Percentiles rank a stretch among this genome's conserved stretches.
Conservation (phyloP, 768 basidiomycete species). For the Tricholoma flavovirens region DNA sequence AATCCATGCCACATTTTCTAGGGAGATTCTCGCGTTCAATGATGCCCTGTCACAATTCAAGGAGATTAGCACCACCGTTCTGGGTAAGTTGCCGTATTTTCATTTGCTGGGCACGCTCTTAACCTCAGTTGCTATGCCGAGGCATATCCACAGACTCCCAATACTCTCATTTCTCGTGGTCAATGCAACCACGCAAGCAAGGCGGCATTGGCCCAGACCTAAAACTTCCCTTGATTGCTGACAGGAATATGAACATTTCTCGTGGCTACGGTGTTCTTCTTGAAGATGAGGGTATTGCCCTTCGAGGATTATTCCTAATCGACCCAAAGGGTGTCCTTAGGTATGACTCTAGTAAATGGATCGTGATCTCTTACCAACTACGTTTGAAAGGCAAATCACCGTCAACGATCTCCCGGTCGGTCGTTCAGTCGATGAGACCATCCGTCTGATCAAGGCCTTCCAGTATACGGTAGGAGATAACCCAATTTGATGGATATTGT, state of each 20-base stretch:
- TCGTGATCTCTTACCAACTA: background rate
- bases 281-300: slow-evolving; percentile 82
- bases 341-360: slow-evolving; percentile 25
- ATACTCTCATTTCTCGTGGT: slow-evolving; percentile 85
- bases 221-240: slow-evolving; percentile 77
- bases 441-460: slow-evolving; percentile 90
- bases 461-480: slow-evolving; percentile 65
- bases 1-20: slow-evolving; percentile 10
- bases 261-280: slow-evolving; percentile 85
- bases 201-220: slow-evolving; percentile 90
- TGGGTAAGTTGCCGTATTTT: slow-evolving; percentile 46
- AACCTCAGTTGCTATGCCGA: slow-evolving; percentile 19
- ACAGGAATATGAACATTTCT: slow-evolving; percentile 72
- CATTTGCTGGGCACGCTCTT: background rate
- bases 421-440: slow-evolving; percentile 90
- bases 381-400: slow-evolving; percentile 59
- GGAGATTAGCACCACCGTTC: slow-evolving; percentile 65
- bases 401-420: slow-evolving; percentile 93
- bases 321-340: slow-evolving; percentile 77
- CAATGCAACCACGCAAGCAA: slow-evolving; percentile 71
- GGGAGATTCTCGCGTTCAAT: slow-evolving; percentile 92
- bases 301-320: slow-evolving; percentile 84
- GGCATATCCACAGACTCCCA: slow-evolving; percentile 88
- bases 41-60: slow-evolving; percentile 75
- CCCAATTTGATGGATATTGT: background rate